Percentiles rank a stretch among this genome's conserved stretches.
phyloP scores from a whole-genome alignment of 1,284 basidiomycete genomes.

The Sporisorium reilianum region DNA sequence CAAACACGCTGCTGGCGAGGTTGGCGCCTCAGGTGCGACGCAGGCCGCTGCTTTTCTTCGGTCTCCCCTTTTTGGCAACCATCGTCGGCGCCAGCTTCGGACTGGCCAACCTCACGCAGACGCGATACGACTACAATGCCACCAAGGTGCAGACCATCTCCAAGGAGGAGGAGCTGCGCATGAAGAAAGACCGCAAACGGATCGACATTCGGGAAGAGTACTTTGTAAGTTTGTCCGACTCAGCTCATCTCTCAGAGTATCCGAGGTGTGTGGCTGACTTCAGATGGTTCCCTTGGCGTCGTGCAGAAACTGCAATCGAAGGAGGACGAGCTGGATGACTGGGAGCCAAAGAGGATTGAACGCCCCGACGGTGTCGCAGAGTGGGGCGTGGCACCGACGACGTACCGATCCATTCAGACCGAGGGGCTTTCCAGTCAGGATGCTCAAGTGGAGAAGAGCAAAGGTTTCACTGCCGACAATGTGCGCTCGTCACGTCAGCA shows the following conservation, averaged over 20 bases:
- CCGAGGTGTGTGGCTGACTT: neutral
- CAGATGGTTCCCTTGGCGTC: neutral
- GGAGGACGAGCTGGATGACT: constrained; percentile 80
- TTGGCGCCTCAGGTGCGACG: constrained; percentile 63
- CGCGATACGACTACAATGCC: constrained; percentile 87
- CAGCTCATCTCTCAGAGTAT: neutral
- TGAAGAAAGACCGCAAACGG: constrained; percentile 83
- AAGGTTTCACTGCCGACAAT: constrained; percentile 26
- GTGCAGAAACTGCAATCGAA: constrained; percentile 70
- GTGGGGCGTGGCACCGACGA: constrained; percentile 81
- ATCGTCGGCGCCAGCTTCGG: constrained; percentile 90
- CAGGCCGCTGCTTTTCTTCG: constrained; percentile 76
- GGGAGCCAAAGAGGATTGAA: constrained; percentile 87
- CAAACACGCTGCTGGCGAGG: constrained; percentile 28
- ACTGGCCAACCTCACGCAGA: constrained; percentile 85
- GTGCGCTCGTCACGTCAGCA: constrained; percentile 24
- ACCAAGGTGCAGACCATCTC: constrained; percentile 81
- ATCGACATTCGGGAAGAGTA: constrained; percentile 96
- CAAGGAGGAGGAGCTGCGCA: constrained; percentile 84
- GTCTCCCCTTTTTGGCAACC: constrained; percentile 85
- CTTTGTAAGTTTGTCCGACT: constrained; percentile 71
- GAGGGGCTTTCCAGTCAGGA: constrained; percentile 70
- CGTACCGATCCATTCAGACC: constrained; percentile 25
- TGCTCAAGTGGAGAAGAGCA: constrained; percentile 23
- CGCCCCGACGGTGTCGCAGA: constrained; percentile 85